Evolutionary conservation across 225 moss, liverwort and hornwort species (phyloP).

Genomic region (Marchantia paleacea): DNA sequence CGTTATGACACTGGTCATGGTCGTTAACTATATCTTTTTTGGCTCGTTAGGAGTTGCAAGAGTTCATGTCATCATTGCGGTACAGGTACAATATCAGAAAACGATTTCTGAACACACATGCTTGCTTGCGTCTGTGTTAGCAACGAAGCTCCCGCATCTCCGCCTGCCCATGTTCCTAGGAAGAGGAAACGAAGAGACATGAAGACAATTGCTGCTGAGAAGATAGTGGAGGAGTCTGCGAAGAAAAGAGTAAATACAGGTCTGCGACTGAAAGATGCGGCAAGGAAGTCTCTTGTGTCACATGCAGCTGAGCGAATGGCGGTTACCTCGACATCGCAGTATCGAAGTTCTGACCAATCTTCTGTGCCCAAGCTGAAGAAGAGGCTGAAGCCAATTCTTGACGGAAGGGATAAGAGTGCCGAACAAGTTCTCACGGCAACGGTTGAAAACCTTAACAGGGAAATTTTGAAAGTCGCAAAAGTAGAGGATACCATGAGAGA

Average conservation of each 20-base stretch:
- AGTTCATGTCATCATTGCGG: neutral
- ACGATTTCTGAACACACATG: neutral
- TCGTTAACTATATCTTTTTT: neutral
- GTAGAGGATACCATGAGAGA: constrained; percentile 24
- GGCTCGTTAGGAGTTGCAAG: neutral
- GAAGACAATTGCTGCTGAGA: constrained; percentile 56
- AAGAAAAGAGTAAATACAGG: constrained; percentile 74
- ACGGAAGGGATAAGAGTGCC: constrained; percentile 46
- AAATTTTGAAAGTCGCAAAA: constrained; percentile 15
- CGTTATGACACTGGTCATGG: neutral
- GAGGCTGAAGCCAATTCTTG: constrained; percentile 49
- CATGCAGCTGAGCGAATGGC: constrained; percentile 13
- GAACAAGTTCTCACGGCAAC: constrained; percentile 2
- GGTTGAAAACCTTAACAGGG: constrained; percentile 7
- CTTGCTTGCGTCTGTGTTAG: constrained; percentile 33
- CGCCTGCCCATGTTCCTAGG: constrained; percentile 59
- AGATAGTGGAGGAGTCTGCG: constrained; percentile 54
- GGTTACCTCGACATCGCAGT: constrained; percentile 2
- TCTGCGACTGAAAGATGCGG: constrained; percentile 82
- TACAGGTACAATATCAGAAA: neutral
- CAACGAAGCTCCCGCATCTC: constrained; percentile 56
- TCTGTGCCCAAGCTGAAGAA: constrained; percentile 42
- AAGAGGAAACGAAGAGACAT: constrained; percentile 77
- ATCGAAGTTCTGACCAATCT: constrained; percentile 24
- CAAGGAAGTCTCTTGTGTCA: constrained; percentile 53